Percentiles rank a stretch among this genome's conserved stretches.
Evolutionary conservation across 352 stramenopile species (phyloP).

Genomic region (Phytophthora hibernalis): DNA sequence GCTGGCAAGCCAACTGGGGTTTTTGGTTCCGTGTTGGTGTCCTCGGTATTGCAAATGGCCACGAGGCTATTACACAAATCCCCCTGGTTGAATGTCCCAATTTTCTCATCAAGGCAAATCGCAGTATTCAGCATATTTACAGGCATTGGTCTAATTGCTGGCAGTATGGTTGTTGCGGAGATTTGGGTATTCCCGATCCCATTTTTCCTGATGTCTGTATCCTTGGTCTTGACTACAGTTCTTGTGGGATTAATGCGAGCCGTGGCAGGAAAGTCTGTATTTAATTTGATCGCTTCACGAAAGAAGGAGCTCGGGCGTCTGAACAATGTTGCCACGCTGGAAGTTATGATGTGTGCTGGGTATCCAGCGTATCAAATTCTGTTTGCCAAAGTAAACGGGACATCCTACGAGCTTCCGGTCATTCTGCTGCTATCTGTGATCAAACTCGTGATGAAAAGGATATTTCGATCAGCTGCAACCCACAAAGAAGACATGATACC

Average conservation of each 20-base stretch:
- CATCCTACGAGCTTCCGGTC: conserved; percentile 14
- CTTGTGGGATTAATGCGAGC: not conserved
- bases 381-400: not conserved
- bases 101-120: conserved; percentile 1
- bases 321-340: not conserved
- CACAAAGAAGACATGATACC: conserved; percentile 23
- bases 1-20: conserved; percentile 3
- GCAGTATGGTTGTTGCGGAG: not conserved
- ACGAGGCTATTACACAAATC: not conserved
- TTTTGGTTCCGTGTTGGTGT: conserved; percentile 11
- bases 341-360: not conserved
- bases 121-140: not conserved
- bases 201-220: conserved; percentile 8
- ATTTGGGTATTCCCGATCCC: conserved; percentile 22
- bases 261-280: not conserved
- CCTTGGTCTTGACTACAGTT: not conserved
- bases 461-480: not conserved
- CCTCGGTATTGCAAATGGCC: not conserved
- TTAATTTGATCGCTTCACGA: not conserved
- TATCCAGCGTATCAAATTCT: conserved; percentile 18
- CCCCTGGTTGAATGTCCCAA: conserved; percentile 7
- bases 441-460: conserved; percentile 2
- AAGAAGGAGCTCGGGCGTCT: not conserved
- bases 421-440: conserved; percentile 9
- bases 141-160: not conserved